Base-by-base conservation (phyloP, 2,329 filamentous ascomycete species). In the Clarireedia paspali region DNA sequence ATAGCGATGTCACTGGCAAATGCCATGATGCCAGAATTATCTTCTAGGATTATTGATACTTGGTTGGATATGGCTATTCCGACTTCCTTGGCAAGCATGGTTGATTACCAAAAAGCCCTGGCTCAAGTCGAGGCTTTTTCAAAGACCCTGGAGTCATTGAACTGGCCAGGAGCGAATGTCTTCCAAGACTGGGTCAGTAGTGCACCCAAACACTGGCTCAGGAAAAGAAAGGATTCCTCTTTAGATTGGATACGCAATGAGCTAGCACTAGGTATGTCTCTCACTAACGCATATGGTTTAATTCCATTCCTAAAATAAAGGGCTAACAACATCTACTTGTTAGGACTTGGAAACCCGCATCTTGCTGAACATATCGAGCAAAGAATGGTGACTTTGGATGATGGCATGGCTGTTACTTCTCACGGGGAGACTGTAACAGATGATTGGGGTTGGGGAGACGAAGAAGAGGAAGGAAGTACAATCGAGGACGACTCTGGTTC, bases 321-420 rank as follows among this genome's bases (percentile, higher is more conserved):
- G 30, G 12, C 30, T 34, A 47, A 39, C 6, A 20, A 34, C n/a
- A 14, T 17, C n/a, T 10, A 23, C 17, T 49, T 42, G 15, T 47
- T 75, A 51, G 88, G 87, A 7, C 78, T 92, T 40, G 84, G 85
- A 7, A 72, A 77, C 26, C 78, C 85, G 14, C 87, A 82, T 62
- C 77, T 80, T 47, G 91, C 95, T 1, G 91, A 96, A 69, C 83
- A 88, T 64, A 77, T 95, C 1, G 92, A 97, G 70, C 95, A 85
- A 49, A 87, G 94, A 65, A 83, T 87, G 68, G 78, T 96, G 0
- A 85, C 84, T 2, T 78, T 80, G 49, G 75, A 76, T 0, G 83
- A 87, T 61, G 87, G 88, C 52, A 81, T 82, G 55, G 77, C 87
- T 58, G 75, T 91, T 39, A 73, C 79, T 30, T 77, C 80, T 1